phyloP scores from a whole-genome alignment of 1,284 basidiomycete species.

The Amylostereum chailletii region DNA sequence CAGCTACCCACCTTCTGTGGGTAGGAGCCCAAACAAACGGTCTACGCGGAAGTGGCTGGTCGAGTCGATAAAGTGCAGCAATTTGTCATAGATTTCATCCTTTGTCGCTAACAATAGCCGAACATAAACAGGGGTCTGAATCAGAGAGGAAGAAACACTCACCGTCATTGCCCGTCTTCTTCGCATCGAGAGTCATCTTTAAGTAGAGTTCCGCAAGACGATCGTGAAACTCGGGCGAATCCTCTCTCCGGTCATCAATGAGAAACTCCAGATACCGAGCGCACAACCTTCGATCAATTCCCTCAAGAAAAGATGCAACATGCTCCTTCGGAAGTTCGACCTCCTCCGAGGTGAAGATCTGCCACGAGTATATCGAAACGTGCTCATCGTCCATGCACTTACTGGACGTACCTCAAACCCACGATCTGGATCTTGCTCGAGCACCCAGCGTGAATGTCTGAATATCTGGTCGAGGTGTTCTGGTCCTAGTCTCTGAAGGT shows the following conservation, averaged over 20 bases:
- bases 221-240: slow-evolving; percentile 70
- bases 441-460: slow-evolving; percentile 77
- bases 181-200: slow-evolving; percentile 47
- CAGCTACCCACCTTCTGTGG: slow-evolving; percentile 53
- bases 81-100: slow-evolving; percentile 50
- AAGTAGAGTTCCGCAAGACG: slow-evolving; percentile 84
- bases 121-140: background rate
- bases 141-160: slow-evolving; percentile 13
- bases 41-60: slow-evolving; percentile 74
- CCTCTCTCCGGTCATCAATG: slow-evolving; percentile 68
- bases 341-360: slow-evolving; percentile 96
- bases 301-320: slow-evolving; percentile 75
- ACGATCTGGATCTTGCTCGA: slow-evolving; percentile 62
- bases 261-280: slow-evolving; percentile 84
- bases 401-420: slow-evolving; percentile 61
- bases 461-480: slow-evolving; percentile 77
- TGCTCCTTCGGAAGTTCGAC: slow-evolving; percentile 74
- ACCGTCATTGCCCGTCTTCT: slow-evolving; percentile 49
- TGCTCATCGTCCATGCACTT: background rate
- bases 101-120: slow-evolving; percentile 26
- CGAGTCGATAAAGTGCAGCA: slow-evolving; percentile 70
- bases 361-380: background rate
- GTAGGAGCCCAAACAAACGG: slow-evolving; percentile 69
- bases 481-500: slow-evolving; percentile 86
- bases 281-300: slow-evolving; percentile 59